phyloP scores from a whole-genome alignment of 2,329 filamentous ascomycete species.

The Magnaporthiopsis incrustans region DNA sequence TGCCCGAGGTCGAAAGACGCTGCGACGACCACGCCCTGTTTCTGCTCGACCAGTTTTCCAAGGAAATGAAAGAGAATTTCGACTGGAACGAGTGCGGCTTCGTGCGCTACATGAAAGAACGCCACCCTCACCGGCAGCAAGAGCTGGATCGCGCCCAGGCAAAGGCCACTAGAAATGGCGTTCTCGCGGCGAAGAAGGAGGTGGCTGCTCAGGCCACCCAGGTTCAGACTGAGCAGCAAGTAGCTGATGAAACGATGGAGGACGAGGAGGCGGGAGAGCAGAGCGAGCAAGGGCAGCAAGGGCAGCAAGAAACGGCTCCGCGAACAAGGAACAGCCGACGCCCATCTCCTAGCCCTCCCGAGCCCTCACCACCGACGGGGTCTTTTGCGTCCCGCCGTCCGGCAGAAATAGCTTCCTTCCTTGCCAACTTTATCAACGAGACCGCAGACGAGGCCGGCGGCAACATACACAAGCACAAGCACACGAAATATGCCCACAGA shows the following conservation, averaged over 20 bases:
- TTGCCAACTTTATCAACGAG: constrained; percentile 19
- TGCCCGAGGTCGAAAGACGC: constrained; percentile 38
- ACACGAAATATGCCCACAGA: constrained; percentile 22
- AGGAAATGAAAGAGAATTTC: constrained; percentile 24
- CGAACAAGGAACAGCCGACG: neutral
- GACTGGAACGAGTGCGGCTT: constrained; percentile 40
- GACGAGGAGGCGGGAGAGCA: neutral
- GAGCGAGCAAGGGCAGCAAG: neutral
- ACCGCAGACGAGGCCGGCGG: constrained; percentile 19
- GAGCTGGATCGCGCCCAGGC: constrained; percentile 10
- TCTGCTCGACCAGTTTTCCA: constrained; percentile 42
- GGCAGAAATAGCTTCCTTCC: neutral
- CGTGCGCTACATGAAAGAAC: constrained; percentile 36
- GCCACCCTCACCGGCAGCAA: constrained; percentile 24
- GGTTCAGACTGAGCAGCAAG: neutral
- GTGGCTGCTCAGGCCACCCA: neutral
- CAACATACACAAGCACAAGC: constrained; percentile 19
- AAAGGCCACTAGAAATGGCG: neutral
- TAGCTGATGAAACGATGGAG: neutral
- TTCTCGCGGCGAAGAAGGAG: neutral
- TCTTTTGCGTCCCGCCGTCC: neutral
- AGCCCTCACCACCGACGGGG: no score
- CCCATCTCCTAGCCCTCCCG: neutral
- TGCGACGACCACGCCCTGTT: constrained; percentile 43
- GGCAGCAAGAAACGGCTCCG: neutral